These are phyloP conservation scores for Colletotrichum orchidophilum DNA, from an alignment of 2,329 filamentous ascomycete genomes.

Conservation along the genomic window DNA sequence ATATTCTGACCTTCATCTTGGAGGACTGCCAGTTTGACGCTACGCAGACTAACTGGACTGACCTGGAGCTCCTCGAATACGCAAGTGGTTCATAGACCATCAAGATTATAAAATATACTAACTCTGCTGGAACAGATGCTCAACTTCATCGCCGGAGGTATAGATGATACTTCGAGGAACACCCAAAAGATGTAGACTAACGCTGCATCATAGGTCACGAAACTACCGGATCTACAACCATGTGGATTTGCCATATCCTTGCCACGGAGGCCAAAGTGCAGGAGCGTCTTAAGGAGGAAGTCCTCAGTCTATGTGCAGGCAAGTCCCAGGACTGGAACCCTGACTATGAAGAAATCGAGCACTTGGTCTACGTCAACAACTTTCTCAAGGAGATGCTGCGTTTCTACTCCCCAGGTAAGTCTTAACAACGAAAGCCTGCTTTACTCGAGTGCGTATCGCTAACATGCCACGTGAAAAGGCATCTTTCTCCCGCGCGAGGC, in stretches of 20 bases:
- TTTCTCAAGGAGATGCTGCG: conserved; percentile 50
- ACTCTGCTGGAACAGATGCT: conserved; percentile 37
- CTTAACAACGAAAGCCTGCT: not conserved
- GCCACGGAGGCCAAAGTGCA: conserved; percentile 22
- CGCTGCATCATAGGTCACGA: conserved; percentile 15
- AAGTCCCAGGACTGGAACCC: conserved; percentile 41
- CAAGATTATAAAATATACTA: conserved; percentile 23
- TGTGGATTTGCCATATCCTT: conserved; percentile 29
- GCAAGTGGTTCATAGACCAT: conserved; percentile 24
- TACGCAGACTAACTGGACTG: conserved; percentile 32
- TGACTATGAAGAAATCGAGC: conserved; percentile 47
- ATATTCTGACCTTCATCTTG: conserved; percentile 41
- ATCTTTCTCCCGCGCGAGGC: conserved; percentile 40
- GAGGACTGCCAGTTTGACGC: conserved; percentile 36
- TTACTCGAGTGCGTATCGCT: not conserved
- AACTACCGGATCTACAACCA: conserved; percentile 31
- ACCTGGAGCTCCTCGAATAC: conserved; percentile 39
- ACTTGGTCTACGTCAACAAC: conserved; percentile 57
- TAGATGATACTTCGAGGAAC: not conserved
- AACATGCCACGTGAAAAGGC: not conserved
- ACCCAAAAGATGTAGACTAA: not conserved
- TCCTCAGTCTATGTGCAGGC: conserved; percentile 44
- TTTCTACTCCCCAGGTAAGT: conserved; percentile 43
- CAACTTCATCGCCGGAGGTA: conserved; percentile 37
- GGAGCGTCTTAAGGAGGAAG: conserved; percentile 18